phyloP scores from a whole-genome alignment of 2,329 filamentous ascomycete genomes.

The Simplicillium sp. region DNA sequence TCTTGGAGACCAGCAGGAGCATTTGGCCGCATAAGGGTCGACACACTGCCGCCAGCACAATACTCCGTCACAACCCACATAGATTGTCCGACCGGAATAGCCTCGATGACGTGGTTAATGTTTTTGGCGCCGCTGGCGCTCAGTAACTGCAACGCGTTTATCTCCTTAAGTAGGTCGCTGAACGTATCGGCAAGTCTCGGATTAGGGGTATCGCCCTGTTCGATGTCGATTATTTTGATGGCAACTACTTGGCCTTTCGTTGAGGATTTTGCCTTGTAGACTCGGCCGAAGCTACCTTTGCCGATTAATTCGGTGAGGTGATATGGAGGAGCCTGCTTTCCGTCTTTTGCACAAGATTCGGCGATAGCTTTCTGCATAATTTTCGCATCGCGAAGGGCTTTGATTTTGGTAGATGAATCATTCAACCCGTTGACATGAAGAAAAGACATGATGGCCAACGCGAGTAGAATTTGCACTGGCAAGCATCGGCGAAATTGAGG shows the following conservation, averaged over 20 bases:
- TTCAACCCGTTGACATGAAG: background rate
- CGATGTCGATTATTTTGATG: conserved; percentile 68
- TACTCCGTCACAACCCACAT: conserved; percentile 64
- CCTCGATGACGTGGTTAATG: conserved; percentile 57
- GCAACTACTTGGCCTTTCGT: conserved; percentile 42
- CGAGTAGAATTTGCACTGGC: too few relatives aligned
- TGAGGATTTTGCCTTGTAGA: conserved; percentile 45
- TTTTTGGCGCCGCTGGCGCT: conserved; percentile 53
- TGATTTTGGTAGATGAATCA: background rate
- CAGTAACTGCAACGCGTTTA: conserved; percentile 47
- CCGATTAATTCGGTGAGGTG: conserved; percentile 55
- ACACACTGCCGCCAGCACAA: conserved; percentile 58
- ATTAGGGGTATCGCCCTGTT: conserved; percentile 55
- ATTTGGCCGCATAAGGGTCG: conserved; percentile 41
- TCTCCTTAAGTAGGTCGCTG: conserved; percentile 40
- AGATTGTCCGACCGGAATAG: conserved; percentile 51
- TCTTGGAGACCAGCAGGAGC: conserved; percentile 37
- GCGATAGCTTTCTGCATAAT: background rate
- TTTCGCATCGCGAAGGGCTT: background rate
- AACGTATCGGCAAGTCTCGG: conserved; percentile 38
- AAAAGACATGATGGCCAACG: background rate
- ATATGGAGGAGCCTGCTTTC: conserved; percentile 35
- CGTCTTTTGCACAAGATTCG: background rate
- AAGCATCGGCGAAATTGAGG: too few relatives aligned
- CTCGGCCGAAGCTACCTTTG: conserved; percentile 56